Conservation (phyloP, 257 asterid species). For the Asclepias syriaca region DNA sequence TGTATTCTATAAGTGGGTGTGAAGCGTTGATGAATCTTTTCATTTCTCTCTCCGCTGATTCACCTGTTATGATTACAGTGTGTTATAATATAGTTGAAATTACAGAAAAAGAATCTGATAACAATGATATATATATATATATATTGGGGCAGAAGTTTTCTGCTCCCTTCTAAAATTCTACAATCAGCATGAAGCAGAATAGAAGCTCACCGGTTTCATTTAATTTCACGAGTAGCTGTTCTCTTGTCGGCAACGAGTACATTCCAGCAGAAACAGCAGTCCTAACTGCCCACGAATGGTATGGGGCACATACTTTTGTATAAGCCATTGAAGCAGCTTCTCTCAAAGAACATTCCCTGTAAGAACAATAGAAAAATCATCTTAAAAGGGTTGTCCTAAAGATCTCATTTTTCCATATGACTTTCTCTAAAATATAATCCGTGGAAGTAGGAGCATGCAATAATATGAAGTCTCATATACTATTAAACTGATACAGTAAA, state of each 20-base stretch:
- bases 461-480: background rate
- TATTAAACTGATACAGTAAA: background rate
- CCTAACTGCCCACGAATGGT: constrained; percentile 90
- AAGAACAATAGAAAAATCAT: background rate
- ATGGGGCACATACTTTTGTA: constrained; percentile 79
- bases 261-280: constrained; percentile 97
- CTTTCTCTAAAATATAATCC: background rate
- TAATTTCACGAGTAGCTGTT: constrained; percentile 67
- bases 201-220: constrained; percentile 70
- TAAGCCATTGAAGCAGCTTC: constrained; percentile 86
- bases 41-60: constrained; percentile 75
- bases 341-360: constrained; percentile 59
- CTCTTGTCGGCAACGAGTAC: constrained; percentile 91
- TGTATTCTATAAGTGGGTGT: constrained; percentile 67
- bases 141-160: background rate
- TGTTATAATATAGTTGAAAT: background rate
- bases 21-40: constrained; percentile 73
- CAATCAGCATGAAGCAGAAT: background rate
- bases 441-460: background rate
- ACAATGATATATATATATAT: no score
- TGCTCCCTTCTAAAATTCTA: background rate
- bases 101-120: background rate
- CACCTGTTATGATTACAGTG: constrained; percentile 34
- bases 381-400: background rate
- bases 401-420: background rate